Base-by-base conservation (phyloP, 192 early-diverging fungal species). In the Backusella morwellensis region DNA sequence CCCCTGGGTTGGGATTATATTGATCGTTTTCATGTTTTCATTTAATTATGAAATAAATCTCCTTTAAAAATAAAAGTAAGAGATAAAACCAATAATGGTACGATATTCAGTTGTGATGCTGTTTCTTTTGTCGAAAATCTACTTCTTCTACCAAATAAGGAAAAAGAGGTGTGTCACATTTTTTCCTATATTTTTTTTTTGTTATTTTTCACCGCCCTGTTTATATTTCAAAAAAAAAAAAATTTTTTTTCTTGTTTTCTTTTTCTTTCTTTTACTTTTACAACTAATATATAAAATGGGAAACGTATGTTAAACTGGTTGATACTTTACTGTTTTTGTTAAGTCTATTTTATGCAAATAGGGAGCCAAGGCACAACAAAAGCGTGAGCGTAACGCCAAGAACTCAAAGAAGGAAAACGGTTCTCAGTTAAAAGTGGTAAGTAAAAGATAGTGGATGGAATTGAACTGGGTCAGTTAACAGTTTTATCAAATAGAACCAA, bases 351-450 rank as follows among this genome's bases (percentile, higher is more conserved):
- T 35, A 68, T 35, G 12, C n/a, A 44, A 47, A 50, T 47, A 88
- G 89, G 89, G 88, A 54, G 86, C 86, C 80, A 91, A 91, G 80
- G 90, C 90, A 76, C 86, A 86, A 81, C 85, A 86, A 81, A 90
- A 88, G 82, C 90, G 92, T 42, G 92, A 94, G 74, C 91, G 92
- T 78, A 84, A 83, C 70, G 86, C 85, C 35, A 91, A 92, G 84
- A 81, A 82, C 47, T 85, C 75, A 5, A 70, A 70, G 38, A 84
- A 83, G 19, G 82, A 73, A 38, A 76, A 81, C 38, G 88, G 84
- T 72, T 87, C 85, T 74, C 92, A 94, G 84, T 81, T 90, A 54
- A 93, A 94, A 79, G 80, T 81, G 38, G 88, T 90, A 80, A 79
- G 85, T 79, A 47, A 14, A 35, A 59, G 21, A 34, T 79, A 14